Conservation (phyloP, 2,329 filamentous ascomycete species). For the Aspergillus amoenus region DNA sequence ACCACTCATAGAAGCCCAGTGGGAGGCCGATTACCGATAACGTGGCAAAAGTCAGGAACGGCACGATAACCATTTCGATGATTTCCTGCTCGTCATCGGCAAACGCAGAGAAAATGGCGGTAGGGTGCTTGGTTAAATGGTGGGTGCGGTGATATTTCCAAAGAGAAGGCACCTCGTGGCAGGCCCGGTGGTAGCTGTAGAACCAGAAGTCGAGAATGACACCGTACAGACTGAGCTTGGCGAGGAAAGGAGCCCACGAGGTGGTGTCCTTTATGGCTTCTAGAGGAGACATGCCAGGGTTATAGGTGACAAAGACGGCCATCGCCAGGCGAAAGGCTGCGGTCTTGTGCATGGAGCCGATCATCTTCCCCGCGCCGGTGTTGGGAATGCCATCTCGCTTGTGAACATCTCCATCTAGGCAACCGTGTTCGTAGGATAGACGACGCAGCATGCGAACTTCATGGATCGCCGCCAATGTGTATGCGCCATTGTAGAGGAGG, state of each 20-base stretch:
- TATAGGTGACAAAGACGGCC: not conserved
- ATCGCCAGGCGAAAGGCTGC: not conserved
- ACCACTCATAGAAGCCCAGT: slow-evolving; percentile 2
- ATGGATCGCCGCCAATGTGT: not conserved
- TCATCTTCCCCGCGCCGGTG: not conserved
- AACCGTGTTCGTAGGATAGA: not conserved
- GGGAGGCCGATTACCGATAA: not conserved
- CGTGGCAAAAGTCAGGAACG: not conserved
- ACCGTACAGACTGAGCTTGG: not conserved
- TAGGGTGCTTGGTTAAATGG: slow-evolving; percentile 5
- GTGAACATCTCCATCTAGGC: slow-evolving; percentile 2
- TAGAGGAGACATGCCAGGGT: not conserved
- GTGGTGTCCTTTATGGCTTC: not conserved
- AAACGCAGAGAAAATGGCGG: not conserved
- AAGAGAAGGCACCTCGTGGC: not conserved
- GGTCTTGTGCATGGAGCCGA: not conserved
- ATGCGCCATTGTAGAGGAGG: not conserved
- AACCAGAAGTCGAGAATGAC: slow-evolving; percentile 4
- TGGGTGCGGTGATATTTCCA: slow-evolving; percentile 8
- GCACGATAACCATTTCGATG: not conserved
- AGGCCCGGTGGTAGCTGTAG: slow-evolving; percentile 4
- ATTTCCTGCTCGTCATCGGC: slow-evolving; percentile 8
- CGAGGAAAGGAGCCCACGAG: not conserved
- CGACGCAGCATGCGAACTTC: slow-evolving; percentile 1
- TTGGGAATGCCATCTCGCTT: slow-evolving; percentile 2